These are phyloP conservation scores for Boeremia exigua DNA, from an alignment of 2,329 filamentous ascomycete species.

Conservation along the genomic window DNA sequence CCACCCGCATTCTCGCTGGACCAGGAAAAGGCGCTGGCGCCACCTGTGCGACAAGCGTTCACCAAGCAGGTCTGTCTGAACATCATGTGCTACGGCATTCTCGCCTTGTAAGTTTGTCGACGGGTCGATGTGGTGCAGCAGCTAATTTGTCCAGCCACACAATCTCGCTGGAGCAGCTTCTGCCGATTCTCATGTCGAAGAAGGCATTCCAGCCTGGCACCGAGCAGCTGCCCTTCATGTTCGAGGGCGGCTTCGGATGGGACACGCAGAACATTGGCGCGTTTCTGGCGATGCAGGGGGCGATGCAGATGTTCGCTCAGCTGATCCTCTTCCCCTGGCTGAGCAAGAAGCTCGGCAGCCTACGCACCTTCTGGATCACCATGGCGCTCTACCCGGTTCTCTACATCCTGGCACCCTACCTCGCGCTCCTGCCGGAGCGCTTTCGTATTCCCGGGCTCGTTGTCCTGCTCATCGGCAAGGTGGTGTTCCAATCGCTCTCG, in stretches of 20 bases:
- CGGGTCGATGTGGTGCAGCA: constrained; percentile 19
- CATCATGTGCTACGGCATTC: constrained; percentile 87
- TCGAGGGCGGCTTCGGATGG: constrained; percentile 84
- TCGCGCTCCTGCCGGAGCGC: constrained; percentile 77
- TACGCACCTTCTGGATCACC: constrained; percentile 81
- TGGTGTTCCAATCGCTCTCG: constrained; percentile 87
- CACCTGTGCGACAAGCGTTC: constrained; percentile 66
- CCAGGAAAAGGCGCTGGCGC: constrained; percentile 29
- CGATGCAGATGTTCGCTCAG: constrained; percentile 88
- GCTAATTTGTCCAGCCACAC: constrained; percentile 72
- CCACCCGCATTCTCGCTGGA: constrained; percentile 45
- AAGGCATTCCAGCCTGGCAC: constrained; percentile 56
- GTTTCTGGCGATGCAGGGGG: constrained; percentile 85
- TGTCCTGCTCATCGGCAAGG: constrained; percentile 83
- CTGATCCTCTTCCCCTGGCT: constrained; percentile 83
- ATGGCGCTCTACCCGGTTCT: constrained; percentile 84
- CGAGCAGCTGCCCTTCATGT: constrained; percentile 78
- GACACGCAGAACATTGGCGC: constrained; percentile 84
- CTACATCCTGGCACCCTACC: constrained; percentile 87
- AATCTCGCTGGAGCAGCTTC: constrained; percentile 92
- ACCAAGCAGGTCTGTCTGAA: constrained; percentile 85
- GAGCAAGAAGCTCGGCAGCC: constrained; percentile 75
- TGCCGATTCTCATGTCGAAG: constrained; percentile 89
- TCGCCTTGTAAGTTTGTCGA: constrained; percentile 75
- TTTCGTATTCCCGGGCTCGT: constrained; percentile 79